Conservation (phyloP, 1,284 basidiomycete genomes). For the Vanrija humicola region DNA sequence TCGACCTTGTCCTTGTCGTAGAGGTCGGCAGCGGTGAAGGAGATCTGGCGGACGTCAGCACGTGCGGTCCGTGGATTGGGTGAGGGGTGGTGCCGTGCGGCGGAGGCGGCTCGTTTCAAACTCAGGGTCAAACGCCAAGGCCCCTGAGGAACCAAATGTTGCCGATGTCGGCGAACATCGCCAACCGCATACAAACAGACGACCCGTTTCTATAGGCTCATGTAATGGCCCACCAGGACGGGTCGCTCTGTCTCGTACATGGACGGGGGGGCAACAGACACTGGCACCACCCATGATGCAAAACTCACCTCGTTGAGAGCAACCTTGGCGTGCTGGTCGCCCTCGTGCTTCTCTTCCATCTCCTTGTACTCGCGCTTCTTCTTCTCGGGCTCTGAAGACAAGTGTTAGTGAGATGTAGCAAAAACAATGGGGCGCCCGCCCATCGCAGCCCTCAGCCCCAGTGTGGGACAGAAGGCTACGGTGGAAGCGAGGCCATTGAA, state of each 20-base stretch:
- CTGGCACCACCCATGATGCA: background rate
- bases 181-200: too few relatives aligned
- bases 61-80: background rate
- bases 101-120: too few relatives aligned
- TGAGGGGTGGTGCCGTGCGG: background rate
- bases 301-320: slow-evolving; percentile 70
- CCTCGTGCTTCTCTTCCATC: slow-evolving; percentile 64
- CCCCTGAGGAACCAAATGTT: too few relatives aligned
- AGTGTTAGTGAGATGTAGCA: background rate
- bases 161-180: too few relatives aligned
- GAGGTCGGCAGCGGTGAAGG: slow-evolving; percentile 57
- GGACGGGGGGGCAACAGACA: too few relatives aligned
- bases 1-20: slow-evolving; percentile 99
- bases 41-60: slow-evolving; percentile 31
- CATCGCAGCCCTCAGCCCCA: background rate
- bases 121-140: too few relatives aligned
- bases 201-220: too few relatives aligned
- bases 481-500: background rate
- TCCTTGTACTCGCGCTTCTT: slow-evolving; percentile 90
- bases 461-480: background rate
- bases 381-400: slow-evolving; percentile 52
- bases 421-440: background rate
- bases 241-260: too few relatives aligned
- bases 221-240: too few relatives aligned
- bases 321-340: slow-evolving; percentile 63